phyloP scores from a whole-genome alignment of 495 filamentous ascomycete species.

The Daldinia childiae region DNA sequence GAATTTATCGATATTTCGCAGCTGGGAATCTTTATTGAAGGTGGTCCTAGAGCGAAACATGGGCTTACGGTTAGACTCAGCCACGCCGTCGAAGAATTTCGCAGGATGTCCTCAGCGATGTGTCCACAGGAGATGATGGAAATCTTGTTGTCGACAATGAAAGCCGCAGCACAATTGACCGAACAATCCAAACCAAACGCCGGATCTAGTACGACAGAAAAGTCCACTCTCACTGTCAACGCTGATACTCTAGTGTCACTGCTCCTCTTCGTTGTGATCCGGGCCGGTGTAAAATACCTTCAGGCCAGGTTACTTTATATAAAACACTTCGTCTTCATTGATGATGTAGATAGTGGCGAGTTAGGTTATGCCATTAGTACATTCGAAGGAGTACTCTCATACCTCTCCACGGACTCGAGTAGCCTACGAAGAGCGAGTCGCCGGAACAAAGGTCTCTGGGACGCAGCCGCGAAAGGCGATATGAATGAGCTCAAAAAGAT shows the following conservation, averaged over 20 bases:
- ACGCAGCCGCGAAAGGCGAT: constrained; percentile 79
- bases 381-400: constrained; percentile 92
- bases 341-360: constrained; percentile 97
- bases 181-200: constrained; percentile 45
- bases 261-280: constrained; percentile 90
- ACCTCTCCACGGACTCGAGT: constrained; percentile 84
- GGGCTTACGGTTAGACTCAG: constrained; percentile 75
- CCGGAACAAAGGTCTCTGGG: constrained; percentile 88
- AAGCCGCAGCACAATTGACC: constrained; percentile 74
- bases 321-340: constrained; percentile 94
- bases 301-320: constrained; percentile 91
- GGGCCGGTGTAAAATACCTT: constrained; percentile 87
- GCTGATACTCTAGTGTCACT: constrained; percentile 95
- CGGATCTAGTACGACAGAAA: constrained; percentile 46
- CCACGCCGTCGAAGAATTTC: constrained; percentile 87
- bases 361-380: constrained; percentile 97
- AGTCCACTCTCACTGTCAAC: constrained; percentile 80
- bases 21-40: constrained; percentile 84
- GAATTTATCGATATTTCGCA: constrained; percentile 93
- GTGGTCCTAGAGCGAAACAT: constrained; percentile 73
- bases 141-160: constrained; percentile 85
- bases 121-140: constrained; percentile 96
- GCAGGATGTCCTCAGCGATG: constrained; percentile 82
- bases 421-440: constrained; percentile 83
- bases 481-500: constrained; percentile 78